Base-by-base conservation (phyloP, 2,329 filamentous ascomycete species). In the Pestalotiopsis sp. region DNA sequence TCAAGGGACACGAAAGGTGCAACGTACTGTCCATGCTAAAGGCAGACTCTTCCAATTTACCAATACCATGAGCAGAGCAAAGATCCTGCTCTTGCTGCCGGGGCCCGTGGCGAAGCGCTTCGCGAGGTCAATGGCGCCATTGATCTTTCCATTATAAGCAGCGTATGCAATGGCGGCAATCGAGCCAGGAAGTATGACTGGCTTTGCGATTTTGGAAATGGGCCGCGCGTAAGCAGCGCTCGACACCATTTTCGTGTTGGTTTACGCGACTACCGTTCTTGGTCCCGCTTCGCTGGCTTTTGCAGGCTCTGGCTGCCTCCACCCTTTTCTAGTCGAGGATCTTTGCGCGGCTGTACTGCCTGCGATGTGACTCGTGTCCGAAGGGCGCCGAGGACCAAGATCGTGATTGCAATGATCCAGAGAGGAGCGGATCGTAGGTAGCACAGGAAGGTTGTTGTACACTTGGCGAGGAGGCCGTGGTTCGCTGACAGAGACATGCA, bases 11-110 rank as follows among this genome's bases (percentile, higher is more conserved):
- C 14, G 52, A 9, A 20, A 4, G 65, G 60, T 17, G 49, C n/a
- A 31, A 62, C 90, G 67, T 86, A 93, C 90, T 73, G 93, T 93
- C 93, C 93, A 95, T 11, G 89, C 87, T 57, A 93, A 85, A 0
- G 93, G 93, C 70, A 94, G 76, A 70, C 87, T 92, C 85, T 95
- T 95, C 81, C 91, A 84, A 78, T 95, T 95, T 58, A 88, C 73
- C 7, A 91, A 62, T 13, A 88, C 83, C 68, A 92, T 87, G 13
- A 87, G 65, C 14, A 91, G 73, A 69, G 88, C 78, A 68, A 87
- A 66, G 68, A 89, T 82, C 4, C 87, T 84, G 71, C 83, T 86
- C 5, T 81, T 84, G 66, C 85, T 81, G 2, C 87, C 87, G 0
- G 87, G 86, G 0, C 87, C 87, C 0, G 84, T 87, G 69, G 86